These are phyloP conservation scores for Chrysoporthe deuterocubensis DNA, from an alignment of 2,329 filamentous ascomycete genomes.

Conservation along the genomic window DNA sequence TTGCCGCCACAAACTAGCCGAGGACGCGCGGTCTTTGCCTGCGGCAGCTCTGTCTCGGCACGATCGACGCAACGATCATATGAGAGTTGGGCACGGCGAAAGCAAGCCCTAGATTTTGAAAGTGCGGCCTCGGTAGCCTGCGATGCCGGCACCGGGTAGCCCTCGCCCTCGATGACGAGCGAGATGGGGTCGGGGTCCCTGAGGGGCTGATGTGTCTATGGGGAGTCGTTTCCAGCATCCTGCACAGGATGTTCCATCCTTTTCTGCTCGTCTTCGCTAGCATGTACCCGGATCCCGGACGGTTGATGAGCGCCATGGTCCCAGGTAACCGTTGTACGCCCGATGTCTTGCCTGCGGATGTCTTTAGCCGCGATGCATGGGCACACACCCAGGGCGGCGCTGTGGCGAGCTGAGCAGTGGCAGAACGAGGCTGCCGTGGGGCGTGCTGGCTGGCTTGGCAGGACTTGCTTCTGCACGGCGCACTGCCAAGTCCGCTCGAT, in stretches of 20 bases:
- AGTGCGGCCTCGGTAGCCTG: not conserved
- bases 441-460: too few species aligned
- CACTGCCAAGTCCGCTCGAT: too few species aligned
- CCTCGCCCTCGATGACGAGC: not conserved
- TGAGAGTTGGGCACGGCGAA: not conserved
- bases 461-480: too few species aligned
- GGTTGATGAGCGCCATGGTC: too few species aligned
- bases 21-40: not conserved
- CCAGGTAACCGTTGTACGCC: not conserved
- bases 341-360: not conserved
- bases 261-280: not conserved
- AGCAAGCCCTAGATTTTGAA: not conserved
- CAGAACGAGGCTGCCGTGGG: not conserved
- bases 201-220: not conserved
- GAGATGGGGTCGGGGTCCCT: not conserved
- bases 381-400: not conserved
- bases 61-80: not conserved
- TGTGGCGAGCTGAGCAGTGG: conserved; percentile 1
- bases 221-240: not conserved
- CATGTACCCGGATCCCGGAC: not conserved
- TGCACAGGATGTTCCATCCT: not conserved
- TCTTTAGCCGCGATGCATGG: not conserved
- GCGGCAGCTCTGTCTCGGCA: not conserved
- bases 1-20: not conserved
- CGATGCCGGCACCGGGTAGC: not conserved